Percentiles rank a stretch among this genome's conserved stretches.
Evolutionary conservation across 2,329 filamentous ascomycete species (phyloP).

Genomic region (Penicillium sp.): DNA sequence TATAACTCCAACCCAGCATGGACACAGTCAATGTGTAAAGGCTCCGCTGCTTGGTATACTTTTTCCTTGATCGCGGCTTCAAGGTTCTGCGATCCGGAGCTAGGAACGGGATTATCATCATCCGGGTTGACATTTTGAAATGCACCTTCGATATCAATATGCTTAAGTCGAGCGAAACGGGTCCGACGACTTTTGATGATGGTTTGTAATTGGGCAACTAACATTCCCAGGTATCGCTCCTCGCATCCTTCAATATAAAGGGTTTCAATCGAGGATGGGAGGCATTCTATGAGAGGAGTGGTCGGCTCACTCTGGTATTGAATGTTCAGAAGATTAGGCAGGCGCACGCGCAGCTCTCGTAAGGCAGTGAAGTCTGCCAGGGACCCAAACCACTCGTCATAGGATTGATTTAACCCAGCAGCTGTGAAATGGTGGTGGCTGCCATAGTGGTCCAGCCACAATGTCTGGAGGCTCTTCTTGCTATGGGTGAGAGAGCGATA

Average conservation of each 20-base stretch:
- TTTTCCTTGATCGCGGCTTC: constrained; percentile 22
- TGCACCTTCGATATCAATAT: constrained; percentile 29
- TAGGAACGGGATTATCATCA: constrained; percentile 11
- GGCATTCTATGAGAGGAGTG: constrained; percentile 22
- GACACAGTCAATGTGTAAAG: constrained; percentile 23
- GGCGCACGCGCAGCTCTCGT: constrained; percentile 31
- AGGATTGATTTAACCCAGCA: constrained; percentile 29
- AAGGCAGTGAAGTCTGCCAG: constrained; percentile 29
- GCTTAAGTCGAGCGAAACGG: constrained; percentile 18
- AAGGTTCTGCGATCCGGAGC: neutral
- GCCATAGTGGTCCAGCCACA: constrained; percentile 33
- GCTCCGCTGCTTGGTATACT: constrained; percentile 24
- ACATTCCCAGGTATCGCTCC: constrained; percentile 26
- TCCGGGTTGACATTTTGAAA: constrained; percentile 30
- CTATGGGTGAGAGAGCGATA: constrained; percentile 24
- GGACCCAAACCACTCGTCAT: constrained; percentile 34
- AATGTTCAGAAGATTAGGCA: constrained; percentile 33
- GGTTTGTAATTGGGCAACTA: constrained; percentile 24
- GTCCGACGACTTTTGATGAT: constrained; percentile 23
- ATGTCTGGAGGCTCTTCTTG: constrained; percentile 25
- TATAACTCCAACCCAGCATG: constrained; percentile 23
- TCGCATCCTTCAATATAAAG: constrained; percentile 32
- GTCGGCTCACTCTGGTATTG: constrained; percentile 29
- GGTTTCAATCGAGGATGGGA: constrained; percentile 25
- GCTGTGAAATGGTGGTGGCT: constrained; percentile 31